A percentile compares a stretch with the other conserved stretches of the same genome.
These are phyloP conservation scores for Austroboletus rostrupii DNA, from an alignment of 1,284 basidiomycete genomes.

Conservation along the genomic window DNA sequence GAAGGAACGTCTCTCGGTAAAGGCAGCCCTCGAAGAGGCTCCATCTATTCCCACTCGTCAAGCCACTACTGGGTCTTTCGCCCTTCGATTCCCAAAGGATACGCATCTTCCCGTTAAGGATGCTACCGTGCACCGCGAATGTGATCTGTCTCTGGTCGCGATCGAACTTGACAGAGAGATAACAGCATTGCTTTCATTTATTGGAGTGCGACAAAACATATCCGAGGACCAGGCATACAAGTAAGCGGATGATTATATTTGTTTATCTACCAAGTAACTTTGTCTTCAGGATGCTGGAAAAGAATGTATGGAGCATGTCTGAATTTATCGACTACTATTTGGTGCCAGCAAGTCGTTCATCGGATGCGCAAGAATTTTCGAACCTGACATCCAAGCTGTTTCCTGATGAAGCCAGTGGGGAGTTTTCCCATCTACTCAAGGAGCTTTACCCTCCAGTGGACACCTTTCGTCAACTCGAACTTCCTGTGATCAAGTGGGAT, in stretches of 20 bases:
- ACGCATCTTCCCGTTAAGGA: not conserved
- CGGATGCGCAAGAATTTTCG: slow-evolving; percentile 66
- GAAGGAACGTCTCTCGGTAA: slow-evolving; percentile 29
- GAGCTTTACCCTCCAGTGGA: slow-evolving; percentile 15
- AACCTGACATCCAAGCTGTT: slow-evolving; percentile 49
- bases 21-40: slow-evolving; percentile 57
- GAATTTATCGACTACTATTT: slow-evolving; percentile 75
- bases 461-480: slow-evolving; percentile 3
- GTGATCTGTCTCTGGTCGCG: not conserved
- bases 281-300: slow-evolving; percentile 66
- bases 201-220: not conserved
- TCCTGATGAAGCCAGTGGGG: not conserved
- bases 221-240: slow-evolving; percentile 34
- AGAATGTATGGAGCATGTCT: slow-evolving; percentile 68
- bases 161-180: not conserved
- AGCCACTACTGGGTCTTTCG: not conserved
- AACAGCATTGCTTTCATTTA: not conserved
- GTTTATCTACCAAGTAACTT: not conserved
- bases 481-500: slow-evolving; percentile 30
- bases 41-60: slow-evolving; percentile 42
- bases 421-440: not conserved
- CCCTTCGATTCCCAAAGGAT: not conserved
- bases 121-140: not conserved
- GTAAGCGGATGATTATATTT: slow-evolving; percentile 43
- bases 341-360: slow-evolving; percentile 57